Conservation (phyloP, 805 yeast genomes). For the Komagataella ulmi region DNA sequence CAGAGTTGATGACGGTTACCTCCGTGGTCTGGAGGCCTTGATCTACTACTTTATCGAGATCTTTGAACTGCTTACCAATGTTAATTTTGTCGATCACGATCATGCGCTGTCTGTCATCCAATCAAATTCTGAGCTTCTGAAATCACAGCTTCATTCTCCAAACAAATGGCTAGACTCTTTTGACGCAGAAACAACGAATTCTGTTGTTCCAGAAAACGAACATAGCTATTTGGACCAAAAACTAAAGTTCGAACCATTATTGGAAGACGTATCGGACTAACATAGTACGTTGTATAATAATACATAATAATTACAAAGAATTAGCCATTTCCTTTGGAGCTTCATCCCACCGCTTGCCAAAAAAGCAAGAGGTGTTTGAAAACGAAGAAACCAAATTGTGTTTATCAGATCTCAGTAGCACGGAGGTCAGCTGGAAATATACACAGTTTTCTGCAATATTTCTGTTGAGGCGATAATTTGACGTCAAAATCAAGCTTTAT, state of each 20-base stretch:
- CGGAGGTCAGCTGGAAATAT: too few species aligned
- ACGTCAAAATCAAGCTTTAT: too few species aligned
- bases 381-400: too few species aligned
- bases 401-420: too few species aligned
- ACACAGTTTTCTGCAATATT: too few species aligned
- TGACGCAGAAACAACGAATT: not conserved
- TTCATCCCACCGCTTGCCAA: too few species aligned
- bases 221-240: not conserved
- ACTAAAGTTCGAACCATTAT: not conserved
- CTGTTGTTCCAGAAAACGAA: not conserved
- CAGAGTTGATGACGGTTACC: conserved; percentile 68
- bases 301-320: not conserved
- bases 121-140: not conserved
- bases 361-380: too few species aligned
- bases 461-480: too few species aligned
- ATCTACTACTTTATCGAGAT: conserved; percentile 50
- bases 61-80: conserved; percentile 40
- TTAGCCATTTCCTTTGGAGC: not conserved
- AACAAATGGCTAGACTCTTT: not conserved
- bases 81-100: conserved; percentile 15
- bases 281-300: not conserved
- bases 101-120: not conserved
- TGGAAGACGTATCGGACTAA: not conserved
- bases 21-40: conserved; percentile 70
- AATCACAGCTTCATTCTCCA: not conserved